A percentile compares a stretch with the other conserved stretches of the same genome.
These are phyloP conservation scores for Ceratobasidium sp. DNA, from an alignment of 1,284 basidiomycete species.

Conservation along the genomic window DNA sequence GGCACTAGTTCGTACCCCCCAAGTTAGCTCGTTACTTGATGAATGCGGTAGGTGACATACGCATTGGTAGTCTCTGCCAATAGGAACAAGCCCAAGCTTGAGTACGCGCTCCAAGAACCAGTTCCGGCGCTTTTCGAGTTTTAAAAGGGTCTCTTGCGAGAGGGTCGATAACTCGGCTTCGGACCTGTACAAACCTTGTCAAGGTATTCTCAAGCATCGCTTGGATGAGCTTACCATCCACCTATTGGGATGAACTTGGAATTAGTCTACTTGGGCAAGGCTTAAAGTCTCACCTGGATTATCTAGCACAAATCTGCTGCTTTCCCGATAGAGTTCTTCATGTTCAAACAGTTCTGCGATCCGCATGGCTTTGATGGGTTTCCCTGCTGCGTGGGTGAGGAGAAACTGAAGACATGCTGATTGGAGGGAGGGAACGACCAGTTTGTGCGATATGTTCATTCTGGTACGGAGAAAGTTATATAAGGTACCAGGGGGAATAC, in stretches of 20 bases:
- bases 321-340: conserved; percentile 89
- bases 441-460: conserved; percentile 87
- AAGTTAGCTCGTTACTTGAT: background rate
- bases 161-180: conserved; percentile 84
- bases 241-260: conserved; percentile 48
- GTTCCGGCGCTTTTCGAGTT: conserved; percentile 87
- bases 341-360: conserved; percentile 89
- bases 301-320: conserved; percentile 89
- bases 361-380: conserved; percentile 89
- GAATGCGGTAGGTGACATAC: conserved; percentile 60
- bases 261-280: background rate
- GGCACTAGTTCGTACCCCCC: conserved; percentile 64
- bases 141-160: conserved; percentile 82
- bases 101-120: conserved; percentile 96
- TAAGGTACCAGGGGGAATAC: conserved; percentile 51
- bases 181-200: conserved; percentile 52
- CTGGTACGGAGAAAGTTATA: conserved; percentile 36
- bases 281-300: conserved; percentile 70
- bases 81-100: conserved; percentile 87
- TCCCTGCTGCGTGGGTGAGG: conserved; percentile 89
- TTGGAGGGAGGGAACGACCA: conserved; percentile 84
- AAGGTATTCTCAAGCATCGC: background rate
- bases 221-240: conserved; percentile 67
- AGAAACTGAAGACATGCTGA: conserved; percentile 86
- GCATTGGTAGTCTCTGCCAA: conserved; percentile 91